These are phyloP conservation scores for Beauveria sp. DNA, from an alignment of 2,329 filamentous ascomycete genomes.

Conservation along the genomic window DNA sequence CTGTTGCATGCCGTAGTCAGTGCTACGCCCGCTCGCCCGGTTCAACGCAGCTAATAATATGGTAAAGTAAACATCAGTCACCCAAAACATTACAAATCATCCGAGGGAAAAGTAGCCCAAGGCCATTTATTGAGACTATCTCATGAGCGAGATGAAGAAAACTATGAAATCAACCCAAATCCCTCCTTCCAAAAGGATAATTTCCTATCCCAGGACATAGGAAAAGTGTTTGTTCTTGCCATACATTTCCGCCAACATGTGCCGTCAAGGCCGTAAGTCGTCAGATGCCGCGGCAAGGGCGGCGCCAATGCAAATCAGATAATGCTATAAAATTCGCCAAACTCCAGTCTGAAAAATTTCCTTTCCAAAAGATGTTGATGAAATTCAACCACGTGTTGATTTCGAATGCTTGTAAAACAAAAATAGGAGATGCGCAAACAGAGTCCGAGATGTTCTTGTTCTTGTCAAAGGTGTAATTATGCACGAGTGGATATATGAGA, in stretches of 20 bases:
- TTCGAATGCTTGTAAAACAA: conserved; percentile 6
- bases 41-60: not conserved
- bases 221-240: not conserved
- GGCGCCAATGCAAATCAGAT: not conserved
- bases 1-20: not conserved
- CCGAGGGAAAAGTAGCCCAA: not conserved
- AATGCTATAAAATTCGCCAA: conserved; percentile 7
- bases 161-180: conserved; percentile 1
- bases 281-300: not conserved
- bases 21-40: too few relatives aligned
- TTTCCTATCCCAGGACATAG: not conserved
- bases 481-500: conserved; percentile 4
- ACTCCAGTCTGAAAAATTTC: not conserved
- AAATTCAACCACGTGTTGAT: conserved; percentile 5
- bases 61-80: not conserved
- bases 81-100: not conserved
- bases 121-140: conserved; percentile 2
- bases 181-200: not conserved
- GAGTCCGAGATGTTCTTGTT: not conserved
- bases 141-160: not conserved
- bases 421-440: not conserved
- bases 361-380: conserved; percentile 3
- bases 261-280: not conserved
- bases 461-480: conserved; percentile 1
- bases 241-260: not conserved